These are phyloP conservation scores for Friedmanniomyces simplex DNA, from an alignment of 495 filamentous ascomycete genomes.

Conservation along the genomic window DNA sequence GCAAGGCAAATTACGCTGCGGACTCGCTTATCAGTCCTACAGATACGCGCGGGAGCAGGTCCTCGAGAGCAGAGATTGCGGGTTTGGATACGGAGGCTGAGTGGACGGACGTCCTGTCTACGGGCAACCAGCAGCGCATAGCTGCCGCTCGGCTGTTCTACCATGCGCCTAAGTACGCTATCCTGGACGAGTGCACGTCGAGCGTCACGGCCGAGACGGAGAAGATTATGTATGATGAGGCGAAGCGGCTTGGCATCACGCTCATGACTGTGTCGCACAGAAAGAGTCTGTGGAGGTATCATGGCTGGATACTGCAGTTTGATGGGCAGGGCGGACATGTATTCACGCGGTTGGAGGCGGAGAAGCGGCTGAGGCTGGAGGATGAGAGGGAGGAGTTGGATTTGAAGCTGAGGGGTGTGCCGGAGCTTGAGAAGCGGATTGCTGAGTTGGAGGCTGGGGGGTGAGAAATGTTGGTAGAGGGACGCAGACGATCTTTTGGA, in stretches of 20 bases:
- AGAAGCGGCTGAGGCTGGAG: slow-evolving; percentile 72
- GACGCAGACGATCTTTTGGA: too few relatives aligned
- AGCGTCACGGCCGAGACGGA: slow-evolving; percentile 89
- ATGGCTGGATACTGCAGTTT: slow-evolving; percentile 86
- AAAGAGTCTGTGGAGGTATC: slow-evolving; percentile 90
- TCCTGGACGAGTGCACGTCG: slow-evolving; percentile 93
- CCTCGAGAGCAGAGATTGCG: slow-evolving; percentile 22
- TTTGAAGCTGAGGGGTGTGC: slow-evolving; percentile 66
- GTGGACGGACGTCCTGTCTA: slow-evolving; percentile 85
- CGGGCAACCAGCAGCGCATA: slow-evolving; percentile 90
- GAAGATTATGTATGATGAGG: slow-evolving; percentile 91
- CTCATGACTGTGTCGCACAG: slow-evolving; percentile 93
- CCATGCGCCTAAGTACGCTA: slow-evolving; percentile 82
- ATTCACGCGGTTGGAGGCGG: slow-evolving; percentile 85
- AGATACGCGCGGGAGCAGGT: background rate
- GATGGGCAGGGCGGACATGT: slow-evolving; percentile 87
- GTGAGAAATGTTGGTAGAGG: background rate
- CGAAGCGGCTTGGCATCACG: slow-evolving; percentile 81
- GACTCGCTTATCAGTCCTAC: background rate
- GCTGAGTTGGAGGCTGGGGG: slow-evolving; percentile 52
- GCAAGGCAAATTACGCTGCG: background rate
- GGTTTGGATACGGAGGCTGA: slow-evolving; percentile 95
- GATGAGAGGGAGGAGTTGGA: slow-evolving; percentile 97
- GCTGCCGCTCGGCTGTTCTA: slow-evolving; percentile 97
- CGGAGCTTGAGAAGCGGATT: slow-evolving; percentile 77